These are phyloP conservation scores for Colletotrichum tofieldiae DNA, from an alignment of 2,329 filamentous ascomycete species.

Conservation along the genomic window DNA sequence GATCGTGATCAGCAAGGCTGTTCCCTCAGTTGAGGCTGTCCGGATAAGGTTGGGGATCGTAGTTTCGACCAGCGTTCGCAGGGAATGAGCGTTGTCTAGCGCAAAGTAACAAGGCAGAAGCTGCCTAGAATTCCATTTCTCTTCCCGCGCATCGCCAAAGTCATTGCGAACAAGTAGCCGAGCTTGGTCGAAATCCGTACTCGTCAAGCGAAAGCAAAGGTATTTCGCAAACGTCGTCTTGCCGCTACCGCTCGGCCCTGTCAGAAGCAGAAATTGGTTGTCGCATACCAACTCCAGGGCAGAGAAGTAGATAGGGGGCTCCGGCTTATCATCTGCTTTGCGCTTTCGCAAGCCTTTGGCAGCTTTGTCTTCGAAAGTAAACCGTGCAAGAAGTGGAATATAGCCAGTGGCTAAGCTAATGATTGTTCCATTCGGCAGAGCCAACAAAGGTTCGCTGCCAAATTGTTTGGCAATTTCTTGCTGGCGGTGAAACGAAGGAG, in stretches of 20 bases:
- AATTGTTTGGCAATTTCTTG: background rate
- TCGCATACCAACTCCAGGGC: slow-evolving; percentile 21
- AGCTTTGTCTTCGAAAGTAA: slow-evolving; percentile 27
- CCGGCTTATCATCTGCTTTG: background rate
- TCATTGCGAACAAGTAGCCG: background rate
- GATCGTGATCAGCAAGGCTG: background rate
- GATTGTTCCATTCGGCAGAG: background rate
- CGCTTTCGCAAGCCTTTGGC: slow-evolving; percentile 26
- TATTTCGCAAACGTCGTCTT: slow-evolving; percentile 29
- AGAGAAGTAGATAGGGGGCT: slow-evolving; percentile 16
- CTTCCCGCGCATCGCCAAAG: background rate
- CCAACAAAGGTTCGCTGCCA: slow-evolving; percentile 10
- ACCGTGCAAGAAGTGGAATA: slow-evolving; percentile 7
- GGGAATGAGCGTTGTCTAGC: background rate
- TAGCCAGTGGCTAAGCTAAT: slow-evolving; percentile 17
- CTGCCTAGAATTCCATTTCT: background rate
- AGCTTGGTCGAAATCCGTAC: background rate
- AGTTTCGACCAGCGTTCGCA: background rate
- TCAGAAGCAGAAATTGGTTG: background rate
- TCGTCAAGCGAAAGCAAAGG: slow-evolving; percentile 4
- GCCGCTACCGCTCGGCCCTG: slow-evolving; percentile 14
- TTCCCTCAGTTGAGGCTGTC: background rate
- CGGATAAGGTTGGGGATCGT: background rate
- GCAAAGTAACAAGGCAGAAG: slow-evolving; percentile 1
- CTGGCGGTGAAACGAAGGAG: background rate